phyloP scores from a whole-genome alignment of 108 stramenopile genomes.

The Cyclotella cryptica region DNA sequence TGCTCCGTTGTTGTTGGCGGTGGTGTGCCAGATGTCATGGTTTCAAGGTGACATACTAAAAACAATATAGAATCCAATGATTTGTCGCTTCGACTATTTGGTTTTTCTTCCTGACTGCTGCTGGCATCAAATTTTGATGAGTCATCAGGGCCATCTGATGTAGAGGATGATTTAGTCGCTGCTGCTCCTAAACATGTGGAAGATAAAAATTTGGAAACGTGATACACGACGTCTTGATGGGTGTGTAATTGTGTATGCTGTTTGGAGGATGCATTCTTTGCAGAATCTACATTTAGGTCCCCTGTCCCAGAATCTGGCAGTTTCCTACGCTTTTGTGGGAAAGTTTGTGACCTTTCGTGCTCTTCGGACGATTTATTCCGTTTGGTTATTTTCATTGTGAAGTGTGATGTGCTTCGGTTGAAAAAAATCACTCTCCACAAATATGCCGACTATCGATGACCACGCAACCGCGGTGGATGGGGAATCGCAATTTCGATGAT shows the following conservation, averaged over 20 bases:
- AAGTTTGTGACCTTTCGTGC: too few relatives aligned
- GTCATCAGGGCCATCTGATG: neutral
- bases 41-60: slow-evolving; percentile 13
- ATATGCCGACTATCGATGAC: too few relatives aligned
- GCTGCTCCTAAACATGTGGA: neutral
- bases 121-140: too few relatives aligned
- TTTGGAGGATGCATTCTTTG: neutral
- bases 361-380: too few relatives aligned
- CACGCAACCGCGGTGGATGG: too few relatives aligned
- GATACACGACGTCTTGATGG: slow-evolving; percentile 13
- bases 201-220: slow-evolving; percentile 31
- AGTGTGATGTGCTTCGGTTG: too few relatives aligned
- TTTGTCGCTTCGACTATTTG: neutral
- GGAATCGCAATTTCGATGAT: too few relatives aligned
- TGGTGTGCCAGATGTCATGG: neutral
- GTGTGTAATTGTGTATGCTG: neutral
- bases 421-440: too few relatives aligned
- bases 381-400: too few relatives aligned
- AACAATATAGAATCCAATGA: slow-evolving; percentile 14
- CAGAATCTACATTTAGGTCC: neutral
- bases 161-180: neutral
- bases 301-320: too few relatives aligned
- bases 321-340: too few relatives aligned
- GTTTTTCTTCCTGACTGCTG: neutral
- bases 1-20: too few relatives aligned